These are phyloP conservation scores for Neurospora sp. DNA, from an alignment of 495 filamentous ascomycete genomes.

Conservation along the genomic window DNA sequence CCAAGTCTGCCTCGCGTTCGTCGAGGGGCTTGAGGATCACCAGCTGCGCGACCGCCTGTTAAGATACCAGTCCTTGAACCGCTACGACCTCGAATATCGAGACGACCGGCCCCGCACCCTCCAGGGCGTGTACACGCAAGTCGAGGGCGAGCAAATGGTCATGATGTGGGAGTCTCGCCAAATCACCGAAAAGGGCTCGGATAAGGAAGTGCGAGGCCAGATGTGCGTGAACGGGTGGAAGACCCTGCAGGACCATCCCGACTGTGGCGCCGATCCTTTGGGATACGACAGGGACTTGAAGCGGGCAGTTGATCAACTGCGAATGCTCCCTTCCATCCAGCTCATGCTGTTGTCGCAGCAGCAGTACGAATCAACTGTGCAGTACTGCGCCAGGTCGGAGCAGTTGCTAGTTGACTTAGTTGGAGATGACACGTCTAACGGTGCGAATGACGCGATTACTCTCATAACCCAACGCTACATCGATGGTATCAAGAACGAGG, in stretches of 20 bases:
- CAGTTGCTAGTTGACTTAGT: conserved; percentile 27
- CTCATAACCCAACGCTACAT: conserved; percentile 31
- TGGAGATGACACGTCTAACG: conserved; percentile 5
- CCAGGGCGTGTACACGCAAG: conserved; percentile 32
- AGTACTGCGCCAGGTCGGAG: conserved; percentile 32
- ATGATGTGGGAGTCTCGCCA: conserved; percentile 33
- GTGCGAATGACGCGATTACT: conserved; percentile 9
- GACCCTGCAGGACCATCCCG: conserved; percentile 21
- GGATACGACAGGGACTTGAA: conserved; percentile 39
- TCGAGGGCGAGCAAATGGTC: conserved; percentile 40
- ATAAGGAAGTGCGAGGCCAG: conserved; percentile 25
- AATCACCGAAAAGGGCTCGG: conserved; percentile 20
- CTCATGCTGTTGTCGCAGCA: conserved; percentile 35
- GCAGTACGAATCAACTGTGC: conserved; percentile 31
- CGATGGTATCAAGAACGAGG: conserved; percentile 28
- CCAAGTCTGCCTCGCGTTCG: conserved; percentile 35
- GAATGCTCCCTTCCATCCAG: conserved; percentile 36
- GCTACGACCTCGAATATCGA: conserved; percentile 10
- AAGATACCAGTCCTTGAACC: conserved; percentile 27
- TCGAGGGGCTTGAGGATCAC: conserved; percentile 36
- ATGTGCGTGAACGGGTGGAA: conserved; percentile 29
- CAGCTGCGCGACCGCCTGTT: conserved; percentile 27
- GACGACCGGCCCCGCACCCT: conserved; percentile 30
- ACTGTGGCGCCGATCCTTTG: conserved; percentile 27
- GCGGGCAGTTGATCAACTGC: conserved; percentile 29